phyloP scores from a whole-genome alignment of 306 rosid genomes.

The Vachellia collinsii region DNA sequence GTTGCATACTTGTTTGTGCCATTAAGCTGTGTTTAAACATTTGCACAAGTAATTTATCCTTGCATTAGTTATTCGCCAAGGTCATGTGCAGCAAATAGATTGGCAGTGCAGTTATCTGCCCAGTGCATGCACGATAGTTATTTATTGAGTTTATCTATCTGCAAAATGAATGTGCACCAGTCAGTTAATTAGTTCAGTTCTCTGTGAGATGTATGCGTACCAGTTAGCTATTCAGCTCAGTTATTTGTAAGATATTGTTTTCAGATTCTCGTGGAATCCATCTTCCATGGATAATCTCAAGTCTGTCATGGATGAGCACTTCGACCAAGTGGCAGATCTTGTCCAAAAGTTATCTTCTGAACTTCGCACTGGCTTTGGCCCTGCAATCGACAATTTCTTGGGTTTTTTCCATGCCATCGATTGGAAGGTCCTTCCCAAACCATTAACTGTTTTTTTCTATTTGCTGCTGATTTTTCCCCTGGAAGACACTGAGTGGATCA shows the following conservation, averaged over 20 bases:
- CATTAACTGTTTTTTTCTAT: background rate
- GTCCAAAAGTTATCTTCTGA: slow-evolving; percentile 75
- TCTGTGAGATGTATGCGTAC: too few species aligned
- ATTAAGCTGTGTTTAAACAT: too few species aligned
- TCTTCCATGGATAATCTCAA: slow-evolving; percentile 73
- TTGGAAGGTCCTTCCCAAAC: slow-evolving; percentile 66
- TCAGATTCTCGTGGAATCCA: background rate
- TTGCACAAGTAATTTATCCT: too few species aligned
- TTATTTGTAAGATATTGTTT: background rate
- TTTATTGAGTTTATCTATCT: too few species aligned
- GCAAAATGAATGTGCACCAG: too few species aligned
- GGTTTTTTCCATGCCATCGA: slow-evolving; percentile 92
- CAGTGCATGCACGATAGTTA: too few species aligned
- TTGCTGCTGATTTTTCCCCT: background rate
- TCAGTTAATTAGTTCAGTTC: too few species aligned
- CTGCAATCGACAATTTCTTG: slow-evolving; percentile 74
- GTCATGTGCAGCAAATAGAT: too few species aligned
- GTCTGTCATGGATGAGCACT: slow-evolving; percentile 77
- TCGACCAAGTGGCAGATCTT: slow-evolving; percentile 77
- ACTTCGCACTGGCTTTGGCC: slow-evolving; percentile 69
- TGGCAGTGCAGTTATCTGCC: too few species aligned
- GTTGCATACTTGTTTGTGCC: too few species aligned
- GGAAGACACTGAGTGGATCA: background rate
- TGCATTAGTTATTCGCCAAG: too few species aligned
- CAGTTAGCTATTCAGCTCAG: too few species aligned